Base-by-base conservation (phyloP, 2,329 filamentous ascomycete genomes). In the Cladosporium sp. region DNA sequence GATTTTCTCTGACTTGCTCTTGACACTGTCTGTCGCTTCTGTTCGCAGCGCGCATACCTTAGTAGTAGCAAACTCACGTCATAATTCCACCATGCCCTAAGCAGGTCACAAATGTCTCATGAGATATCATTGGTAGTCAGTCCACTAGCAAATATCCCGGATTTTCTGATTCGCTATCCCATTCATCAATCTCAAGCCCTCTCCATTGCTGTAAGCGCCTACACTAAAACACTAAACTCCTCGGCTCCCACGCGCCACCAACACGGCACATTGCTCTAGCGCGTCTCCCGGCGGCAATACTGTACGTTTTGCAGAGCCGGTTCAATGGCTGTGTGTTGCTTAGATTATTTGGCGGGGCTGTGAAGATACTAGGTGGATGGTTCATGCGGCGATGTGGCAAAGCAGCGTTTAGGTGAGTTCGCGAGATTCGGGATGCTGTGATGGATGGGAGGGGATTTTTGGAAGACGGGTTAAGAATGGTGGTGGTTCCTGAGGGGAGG, bases 181-280 rank as follows among this genome's bases (percentile, higher is more conserved):
- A 18, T 41, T 18, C 18, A n/a, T 44, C 36, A 41, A 41, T 41
- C 36, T 41, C 38, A 8, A 18, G 18, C 18, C 15, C 18, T 41
- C 5, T 41, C 7, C 3, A 7, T 18, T 8, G 21, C 41, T 21
- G 41, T 21, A 47, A 47, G 41, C 41, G 41, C 41, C 41, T 47
- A 21, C 41, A 47, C 41, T 47, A 47, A 47, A 44, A 14, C 15
- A 44, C 38, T 10, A 44, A 12, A 11, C 1, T 47, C n/a, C n/a
- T 47, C 41, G 41, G 41, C 41, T 47, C 41, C 41, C 28, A 32
- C 18, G 52, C 52, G 52, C 52, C 52, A 55, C 52, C 52, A 55
- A 55, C 52, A 55, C 52, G 52, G 52, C 52, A 55, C 52, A 55
- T 55, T 34, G 30, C 52, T 12, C 55, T 58, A 58, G 55, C n/a